A percentile compares a stretch with the other conserved stretches of the same genome.
phyloP scores from a whole-genome alignment of 1,139 yeast genomes.

The Ogataea hybrid region DNA sequence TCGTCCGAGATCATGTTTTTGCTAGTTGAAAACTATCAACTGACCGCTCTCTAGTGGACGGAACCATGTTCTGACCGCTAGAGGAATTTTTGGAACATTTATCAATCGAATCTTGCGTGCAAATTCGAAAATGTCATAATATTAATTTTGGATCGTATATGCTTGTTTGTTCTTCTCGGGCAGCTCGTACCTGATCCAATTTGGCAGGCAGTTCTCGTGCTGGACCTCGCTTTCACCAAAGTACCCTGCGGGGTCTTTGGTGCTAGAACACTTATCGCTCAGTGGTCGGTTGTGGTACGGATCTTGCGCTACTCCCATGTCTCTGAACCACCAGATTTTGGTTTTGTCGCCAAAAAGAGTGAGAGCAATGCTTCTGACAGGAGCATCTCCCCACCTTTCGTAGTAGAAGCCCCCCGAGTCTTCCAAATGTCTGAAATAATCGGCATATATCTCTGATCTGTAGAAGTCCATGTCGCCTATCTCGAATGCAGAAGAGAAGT shows the following conservation, averaged over 20 bases:
- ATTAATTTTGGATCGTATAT: slow-evolving; percentile 1
- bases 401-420: slow-evolving; percentile 50
- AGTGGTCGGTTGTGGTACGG: slow-evolving; percentile 43
- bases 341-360: slow-evolving; percentile 46
- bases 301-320: slow-evolving; percentile 47
- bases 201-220: slow-evolving; percentile 66
- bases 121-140: slow-evolving; percentile 3
- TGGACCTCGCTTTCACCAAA: slow-evolving; percentile 43
- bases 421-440: slow-evolving; percentile 47
- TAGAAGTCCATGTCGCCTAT: slow-evolving; percentile 56
- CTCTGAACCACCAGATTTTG: slow-evolving; percentile 53
- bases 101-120: slow-evolving; percentile 9
- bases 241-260: slow-evolving; percentile 35
- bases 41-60: slow-evolving; percentile 83
- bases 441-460: slow-evolving; percentile 43
- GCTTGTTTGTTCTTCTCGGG: slow-evolving; percentile 29
- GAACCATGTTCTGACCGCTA: slow-evolving; percentile 43
- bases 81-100: slow-evolving; percentile 77
- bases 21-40: slow-evolving; percentile 99
- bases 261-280: slow-evolving; percentile 38
- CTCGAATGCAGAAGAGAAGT: slow-evolving; percentile 56
- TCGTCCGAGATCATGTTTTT: slow-evolving; percentile 99
- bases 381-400: slow-evolving; percentile 59
- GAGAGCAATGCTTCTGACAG: slow-evolving; percentile 50
- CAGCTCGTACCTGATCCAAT: slow-evolving; percentile 62